Conservation (phyloP, 257 asterid species). For the Scutellaria galericulata region DNA sequence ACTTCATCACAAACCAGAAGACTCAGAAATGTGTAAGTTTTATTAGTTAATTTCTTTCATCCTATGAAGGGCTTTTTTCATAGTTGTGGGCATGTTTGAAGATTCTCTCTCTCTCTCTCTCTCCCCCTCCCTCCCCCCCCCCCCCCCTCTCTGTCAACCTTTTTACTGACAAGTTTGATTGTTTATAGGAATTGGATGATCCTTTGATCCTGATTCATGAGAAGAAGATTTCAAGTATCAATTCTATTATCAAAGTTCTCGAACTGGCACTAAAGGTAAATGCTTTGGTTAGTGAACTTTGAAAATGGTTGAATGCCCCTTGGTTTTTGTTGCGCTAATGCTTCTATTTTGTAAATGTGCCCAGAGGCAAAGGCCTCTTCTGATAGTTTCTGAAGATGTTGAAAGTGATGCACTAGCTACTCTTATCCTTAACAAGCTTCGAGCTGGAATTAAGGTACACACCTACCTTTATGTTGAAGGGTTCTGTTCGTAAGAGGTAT, state of each 20-base stretch:
- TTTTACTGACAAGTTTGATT: background rate
- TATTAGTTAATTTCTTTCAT: background rate
- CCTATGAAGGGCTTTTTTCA: background rate
- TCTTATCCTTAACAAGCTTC: conserved; percentile 89
- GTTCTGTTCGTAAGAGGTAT: background rate
- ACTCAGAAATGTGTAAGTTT: conserved; percentile 96
- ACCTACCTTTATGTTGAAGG: background rate
- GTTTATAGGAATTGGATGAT: conserved; percentile 80
- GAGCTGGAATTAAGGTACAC: conserved; percentile 88
- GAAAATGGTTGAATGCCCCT: background rate
- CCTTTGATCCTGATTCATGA: conserved; percentile 86
- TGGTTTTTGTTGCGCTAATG: background rate
- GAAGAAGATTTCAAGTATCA: conserved; percentile 83
- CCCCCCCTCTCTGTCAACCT: too few species aligned
- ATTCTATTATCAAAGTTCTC: conserved; percentile 73
- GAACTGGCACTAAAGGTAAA: conserved; percentile 90
- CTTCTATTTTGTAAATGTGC: conserved; percentile 2
- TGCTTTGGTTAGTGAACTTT: background rate
- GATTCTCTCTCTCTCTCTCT: background rate
- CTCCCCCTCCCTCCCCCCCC: background rate
- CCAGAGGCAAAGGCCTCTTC: conserved; percentile 83
- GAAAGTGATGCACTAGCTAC: conserved; percentile 98
- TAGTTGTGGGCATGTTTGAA: background rate
- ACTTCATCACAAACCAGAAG: conserved; percentile 88
- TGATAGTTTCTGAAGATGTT: conserved; percentile 89